Percentiles rank a stretch among this genome's conserved stretches.
Conservation (phyloP, 78 protist species). For the slime mould (Dictyostelium discoideum) region DNA sequence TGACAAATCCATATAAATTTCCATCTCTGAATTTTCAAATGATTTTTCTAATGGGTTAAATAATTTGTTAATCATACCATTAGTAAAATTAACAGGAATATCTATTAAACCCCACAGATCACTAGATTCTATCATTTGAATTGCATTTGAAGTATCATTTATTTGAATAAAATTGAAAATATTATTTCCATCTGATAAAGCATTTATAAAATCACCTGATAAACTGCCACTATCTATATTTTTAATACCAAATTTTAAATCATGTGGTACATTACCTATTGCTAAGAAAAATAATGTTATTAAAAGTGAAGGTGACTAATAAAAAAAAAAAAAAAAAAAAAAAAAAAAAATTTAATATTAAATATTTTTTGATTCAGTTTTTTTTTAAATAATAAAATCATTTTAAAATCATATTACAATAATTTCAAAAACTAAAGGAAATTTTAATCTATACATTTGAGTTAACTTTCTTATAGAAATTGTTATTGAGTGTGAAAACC, state of each 20-base stretch:
- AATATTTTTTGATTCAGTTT: too few relatives aligned
- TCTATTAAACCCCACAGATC: conserved; percentile 5
- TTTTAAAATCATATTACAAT: not conserved
- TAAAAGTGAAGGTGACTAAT: not conserved
- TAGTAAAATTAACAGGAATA: conserved; percentile 20
- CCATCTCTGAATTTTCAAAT: not conserved
- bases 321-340: not conserved
- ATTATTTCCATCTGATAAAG: not conserved
- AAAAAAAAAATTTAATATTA: too few relatives aligned
- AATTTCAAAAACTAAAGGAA: not conserved
- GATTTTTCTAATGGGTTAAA: not conserved
- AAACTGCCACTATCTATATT: conserved; percentile 26
- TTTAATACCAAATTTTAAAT: not conserved
- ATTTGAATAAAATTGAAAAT: not conserved
- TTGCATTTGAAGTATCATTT: not conserved
- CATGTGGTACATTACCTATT: conserved; percentile 30
- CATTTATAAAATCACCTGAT: not conserved
- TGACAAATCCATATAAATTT: not conserved
- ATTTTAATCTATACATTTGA: not conserved
- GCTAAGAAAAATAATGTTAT: conserved; percentile 20
- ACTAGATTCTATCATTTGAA: not conserved
- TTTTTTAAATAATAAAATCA: too few relatives aligned
- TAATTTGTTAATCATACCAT: not conserved
- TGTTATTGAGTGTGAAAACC: not conserved
- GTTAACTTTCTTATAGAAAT: not conserved